Conservation (phyloP, 139 green algal genomes). For the Closterium sp. region DNA sequence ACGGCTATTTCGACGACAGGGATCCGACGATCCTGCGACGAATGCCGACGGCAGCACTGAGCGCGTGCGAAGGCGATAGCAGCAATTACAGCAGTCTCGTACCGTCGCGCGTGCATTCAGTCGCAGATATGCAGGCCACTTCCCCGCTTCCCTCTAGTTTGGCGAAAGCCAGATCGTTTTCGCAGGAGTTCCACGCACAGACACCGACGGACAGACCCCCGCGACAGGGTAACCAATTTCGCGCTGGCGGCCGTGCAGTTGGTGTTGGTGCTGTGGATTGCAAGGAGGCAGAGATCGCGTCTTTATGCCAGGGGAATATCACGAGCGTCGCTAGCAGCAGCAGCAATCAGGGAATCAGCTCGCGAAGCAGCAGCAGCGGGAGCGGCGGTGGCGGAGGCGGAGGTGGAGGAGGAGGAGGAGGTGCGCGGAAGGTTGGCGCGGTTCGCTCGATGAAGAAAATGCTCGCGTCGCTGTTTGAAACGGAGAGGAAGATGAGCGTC, state of each 20-base stretch:
- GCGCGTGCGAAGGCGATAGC: not conserved
- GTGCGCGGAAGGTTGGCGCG: not conserved
- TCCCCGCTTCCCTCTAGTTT: not conserved
- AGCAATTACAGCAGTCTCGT: not conserved
- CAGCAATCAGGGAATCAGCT: not conserved
- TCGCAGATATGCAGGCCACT: not conserved
- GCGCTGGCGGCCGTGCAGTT: not conserved
- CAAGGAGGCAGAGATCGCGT: not conserved
- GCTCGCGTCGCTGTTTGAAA: not conserved
- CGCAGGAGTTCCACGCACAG: not conserved
- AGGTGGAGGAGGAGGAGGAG: no score
- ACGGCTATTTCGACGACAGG: not conserved
- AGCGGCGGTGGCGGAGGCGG: not conserved
- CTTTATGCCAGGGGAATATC: not conserved
- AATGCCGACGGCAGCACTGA: not conserved
- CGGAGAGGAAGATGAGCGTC: not conserved
- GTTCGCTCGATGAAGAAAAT: not conserved
- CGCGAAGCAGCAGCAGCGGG: not conserved
- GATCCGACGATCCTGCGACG: not conserved
- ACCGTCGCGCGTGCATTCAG: not conserved
- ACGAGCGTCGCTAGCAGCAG: not conserved
- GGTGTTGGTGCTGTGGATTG: not conserved
- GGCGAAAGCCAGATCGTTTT: not conserved
- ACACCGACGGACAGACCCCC: not conserved
- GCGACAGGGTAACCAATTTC: not conserved